Base-by-base conservation (phyloP, 2,329 filamentous ascomycete genomes). In the Penicillium griseofulvum region DNA sequence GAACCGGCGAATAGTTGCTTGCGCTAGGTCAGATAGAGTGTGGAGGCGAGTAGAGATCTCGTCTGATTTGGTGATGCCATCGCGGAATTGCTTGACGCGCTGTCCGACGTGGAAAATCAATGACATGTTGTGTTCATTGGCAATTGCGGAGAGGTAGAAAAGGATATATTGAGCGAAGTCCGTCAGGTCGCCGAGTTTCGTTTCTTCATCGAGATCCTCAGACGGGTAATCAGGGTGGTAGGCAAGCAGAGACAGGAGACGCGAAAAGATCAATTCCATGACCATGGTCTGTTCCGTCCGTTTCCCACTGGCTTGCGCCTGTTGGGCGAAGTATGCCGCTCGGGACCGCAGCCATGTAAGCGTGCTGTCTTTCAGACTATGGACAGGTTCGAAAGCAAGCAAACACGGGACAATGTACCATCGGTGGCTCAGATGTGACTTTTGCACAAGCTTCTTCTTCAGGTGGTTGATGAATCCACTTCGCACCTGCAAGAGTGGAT, bases 361-460 rank as follows among this genome's bases (percentile, higher is more conserved):
- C 3, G 90, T 87, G 39, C 87, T 85, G 47, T 84, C 85, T 70
- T 87, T 89, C 69, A 96, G 83, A 16, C 84, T 82, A n/a, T 77
- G 70, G 36, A 85, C 83, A 0, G 93, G 94, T 74, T 99, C 94
- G 70, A 94, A 97, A 1, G 94, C 93, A 31, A 91, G 88, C 41
- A 97, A 78, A 76, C 97, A 97, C 6, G 96, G 81, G 38, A 96
- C 87, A 0, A 90, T 89, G 72, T 96, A 94, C 80, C 95, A 99
- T 10, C 93, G 86, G 50, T 88, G 84, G 10, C 89, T 88, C 5
- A 97, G 83, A 67, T 96, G 93, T 6, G 72, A 65, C n/a, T 65
- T 68, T 57, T 75, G 73, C n/a, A 71, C 69, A 17, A 76, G 61
- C 54, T 72, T 73, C 74, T 96, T 97, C 74, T 96, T 94, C 38